Evolutionary conservation across 371 early-diverging fungal genomes (phyloP), one percentile per base, ranked within the genome.

Genomic region (Smittium mucronatum): DNA sequence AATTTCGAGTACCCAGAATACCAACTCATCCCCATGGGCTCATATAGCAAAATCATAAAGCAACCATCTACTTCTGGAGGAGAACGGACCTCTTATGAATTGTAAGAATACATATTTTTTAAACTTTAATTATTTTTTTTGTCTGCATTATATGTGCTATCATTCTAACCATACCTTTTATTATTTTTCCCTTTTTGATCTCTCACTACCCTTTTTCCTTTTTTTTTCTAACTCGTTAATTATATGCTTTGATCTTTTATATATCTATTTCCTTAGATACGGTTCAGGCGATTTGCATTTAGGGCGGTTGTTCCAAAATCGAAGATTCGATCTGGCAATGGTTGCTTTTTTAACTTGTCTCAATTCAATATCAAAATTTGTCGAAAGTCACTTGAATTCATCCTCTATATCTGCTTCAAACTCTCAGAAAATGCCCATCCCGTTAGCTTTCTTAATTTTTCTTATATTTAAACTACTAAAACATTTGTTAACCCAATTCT

Each of bases 321-420:
- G 93, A 57, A 83, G 92, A 17, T 94, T 95, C 70, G 95, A 96
- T 72, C 80, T 82, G 69, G 96, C 89, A 1, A 91, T 97, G 86
- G 89, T 89, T 0, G 93, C 93, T 11, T 90, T 90, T 64, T 72
- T 97, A 36, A 86, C 87, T 65, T 97, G 96, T 73, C 77, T 97
- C 30, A 87, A 92, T 67, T 93, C 95, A 70, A 70, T 96, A 11
- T 89, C 87, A 0, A 92, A 93, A 72, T 74, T 87, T 76, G 88
- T 90, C 0, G 89, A 89, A 73, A 83, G 81, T 58, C 80, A 84
- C 57, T 11, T 25, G 15, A 57, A 33, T 57, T 92, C 92, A 11
- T 47, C 47, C 21, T 47, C 47, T 11, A 21, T 21, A 5, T 11
- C 11, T 47, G 11, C 47, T 5, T 21, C 47, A 47, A 47, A 47